Evolutionary conservation across 805 yeast genomes (phyloP), one percentile per base, ranked within the genome.

Genomic region (Wickerhamomyces canadensis): DNA sequence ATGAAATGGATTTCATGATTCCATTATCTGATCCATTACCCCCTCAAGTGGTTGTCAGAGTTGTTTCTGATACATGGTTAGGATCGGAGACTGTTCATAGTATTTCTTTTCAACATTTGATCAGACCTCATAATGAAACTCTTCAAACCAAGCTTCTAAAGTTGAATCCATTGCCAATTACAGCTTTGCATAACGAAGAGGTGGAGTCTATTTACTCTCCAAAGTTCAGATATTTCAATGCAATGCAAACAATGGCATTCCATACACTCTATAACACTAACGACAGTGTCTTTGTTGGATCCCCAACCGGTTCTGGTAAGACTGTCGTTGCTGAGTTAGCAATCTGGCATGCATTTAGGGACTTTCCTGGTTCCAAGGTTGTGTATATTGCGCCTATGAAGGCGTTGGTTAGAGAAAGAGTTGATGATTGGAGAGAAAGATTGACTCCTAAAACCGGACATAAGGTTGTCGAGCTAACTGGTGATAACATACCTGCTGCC

Each of bases 261-360:
- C 95, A 89, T 55, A 76, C 96, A 0, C 62, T 93, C 32, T 93
- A 89, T 62, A 79, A 93, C 58, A 64, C 82, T 1, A 76, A 83
- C 44, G 72, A 82, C 2, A 84, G 84, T 56, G 89, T 83, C 0
- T 84, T 93, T 58, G 85, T 93, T 31, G 99, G 99, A 9, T 88
- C 98, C 0, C 99, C 99, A 3, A 93, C 98, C 2, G 98, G 98
- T 18, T 91, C 97, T 0, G 99, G 99, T 48, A 93, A 93, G 60
- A 93, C 98, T 0, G 83, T 93, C 24, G 98, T 94, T 21, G 96
- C 98, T 0, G 99, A 93, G 55, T 62, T 93, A 38, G 98, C 98
- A 0, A 85, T 93, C 13, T 93, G 98, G 97, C 91, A 88, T 57
- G 97, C 98, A 1, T 84, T 91, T 57, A 76, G 72, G 32, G 82